Conservation (phyloP, 164 flowering plant species). For the Kalanchoe fedtschenkoi region DNA sequence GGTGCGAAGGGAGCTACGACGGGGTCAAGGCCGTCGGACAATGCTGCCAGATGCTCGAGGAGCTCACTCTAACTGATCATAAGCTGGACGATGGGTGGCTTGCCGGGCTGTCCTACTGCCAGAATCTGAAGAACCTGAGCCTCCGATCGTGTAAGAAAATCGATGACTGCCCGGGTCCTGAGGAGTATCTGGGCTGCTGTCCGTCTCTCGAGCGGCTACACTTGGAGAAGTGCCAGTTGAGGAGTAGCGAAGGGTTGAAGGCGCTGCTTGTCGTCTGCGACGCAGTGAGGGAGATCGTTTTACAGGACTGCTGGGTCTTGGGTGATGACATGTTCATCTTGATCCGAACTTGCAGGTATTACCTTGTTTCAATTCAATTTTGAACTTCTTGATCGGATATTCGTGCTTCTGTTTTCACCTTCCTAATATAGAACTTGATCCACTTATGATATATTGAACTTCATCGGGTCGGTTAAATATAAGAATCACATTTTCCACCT, state of each 20-base stretch:
- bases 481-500: no score
- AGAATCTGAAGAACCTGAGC: conserved; percentile 73
- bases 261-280: conserved; percentile 62
- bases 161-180: conserved; percentile 47
- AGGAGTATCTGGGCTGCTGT: conserved; percentile 62
- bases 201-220: conserved; percentile 58
- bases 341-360: conserved; percentile 60
- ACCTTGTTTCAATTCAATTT: not conserved
- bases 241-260: conserved; percentile 42
- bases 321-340: conserved; percentile 46
- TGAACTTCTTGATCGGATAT: not conserved
- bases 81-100: conserved; percentile 91
- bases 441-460: no score
- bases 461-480: no score
- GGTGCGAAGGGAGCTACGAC: conserved; percentile 91
- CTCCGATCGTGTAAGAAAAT: conserved; percentile 58
- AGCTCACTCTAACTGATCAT: conserved; percentile 55
- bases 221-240: conserved; percentile 67
- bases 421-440: no score
- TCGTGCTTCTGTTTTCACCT: not conserved
- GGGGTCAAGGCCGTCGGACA: conserved; percentile 88
- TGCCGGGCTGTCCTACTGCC: conserved; percentile 57
- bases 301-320: conserved; percentile 89
- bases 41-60: conserved; percentile 91
- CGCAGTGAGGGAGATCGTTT: conserved; percentile 42